Percentiles rank a stretch among this genome's conserved stretches.
These are phyloP conservation scores for Albophoma yamanashiensis DNA, from an alignment of 2,329 filamentous ascomycete genomes.

Conservation along the genomic window DNA sequence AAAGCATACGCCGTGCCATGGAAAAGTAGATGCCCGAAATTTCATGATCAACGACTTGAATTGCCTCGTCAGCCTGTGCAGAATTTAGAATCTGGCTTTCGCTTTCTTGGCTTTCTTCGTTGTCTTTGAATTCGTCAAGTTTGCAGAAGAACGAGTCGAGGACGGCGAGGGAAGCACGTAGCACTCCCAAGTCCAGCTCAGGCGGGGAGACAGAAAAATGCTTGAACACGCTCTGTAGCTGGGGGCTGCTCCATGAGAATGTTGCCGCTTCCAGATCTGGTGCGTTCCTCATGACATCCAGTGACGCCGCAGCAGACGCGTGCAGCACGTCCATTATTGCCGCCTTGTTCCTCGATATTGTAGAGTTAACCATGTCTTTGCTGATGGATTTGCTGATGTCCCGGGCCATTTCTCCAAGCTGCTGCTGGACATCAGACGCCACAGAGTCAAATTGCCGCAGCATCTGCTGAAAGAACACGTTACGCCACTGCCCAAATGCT, in stretches of 20 bases:
- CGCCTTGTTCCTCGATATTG: slow-evolving; percentile 41
- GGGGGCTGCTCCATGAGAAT: slow-evolving; percentile 37
- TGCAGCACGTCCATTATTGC: slow-evolving; percentile 42
- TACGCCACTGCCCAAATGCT: slow-evolving; percentile 37
- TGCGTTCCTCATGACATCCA: slow-evolving; percentile 39
- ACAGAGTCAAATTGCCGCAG: slow-evolving; percentile 47
- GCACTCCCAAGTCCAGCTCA: slow-evolving; percentile 36
- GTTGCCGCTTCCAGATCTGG: slow-evolving; percentile 34
- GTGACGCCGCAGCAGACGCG: slow-evolving; percentile 34
- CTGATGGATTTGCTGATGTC: slow-evolving; percentile 31
- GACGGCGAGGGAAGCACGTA: slow-evolving; percentile 33
- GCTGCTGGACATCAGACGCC: slow-evolving; percentile 44
- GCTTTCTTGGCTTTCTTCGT: slow-evolving; percentile 25
- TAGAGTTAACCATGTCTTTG: slow-evolving; percentile 33
- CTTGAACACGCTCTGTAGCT: slow-evolving; percentile 40
- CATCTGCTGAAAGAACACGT: slow-evolving; percentile 44
- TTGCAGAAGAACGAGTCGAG: slow-evolving; percentile 34
- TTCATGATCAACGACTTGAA: slow-evolving; percentile 35
- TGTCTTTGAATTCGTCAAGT: slow-evolving; percentile 30
- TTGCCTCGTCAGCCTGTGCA: slow-evolving; percentile 34
- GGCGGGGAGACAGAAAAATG: slow-evolving; percentile 31
- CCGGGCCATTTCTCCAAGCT: slow-evolving; percentile 38
- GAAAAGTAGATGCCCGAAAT: slow-evolving; percentile 35
- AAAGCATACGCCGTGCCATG: slow-evolving; percentile 30
- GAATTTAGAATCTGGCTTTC: slow-evolving; percentile 27